Conservation (phyloP, 306 rosid genomes). For the Cicer pinnatifidum region DNA sequence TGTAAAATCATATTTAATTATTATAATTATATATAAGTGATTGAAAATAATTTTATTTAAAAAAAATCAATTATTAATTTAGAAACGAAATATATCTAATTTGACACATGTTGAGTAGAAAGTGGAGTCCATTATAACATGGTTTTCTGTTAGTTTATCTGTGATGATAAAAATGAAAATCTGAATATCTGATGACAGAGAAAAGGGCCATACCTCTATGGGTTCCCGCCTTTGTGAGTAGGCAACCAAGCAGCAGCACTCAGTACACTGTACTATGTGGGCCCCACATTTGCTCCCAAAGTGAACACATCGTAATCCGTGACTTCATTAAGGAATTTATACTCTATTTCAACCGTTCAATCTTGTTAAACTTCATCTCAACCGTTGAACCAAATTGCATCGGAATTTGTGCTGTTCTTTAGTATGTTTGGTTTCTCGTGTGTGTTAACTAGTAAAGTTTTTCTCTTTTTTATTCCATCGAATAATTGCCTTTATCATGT, state of each 20-base stretch:
- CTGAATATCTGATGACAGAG: slow-evolving; percentile 13
- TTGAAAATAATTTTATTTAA: no score
- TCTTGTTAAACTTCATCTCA: not conserved
- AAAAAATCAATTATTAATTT: no score
- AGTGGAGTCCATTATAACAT: no score
- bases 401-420: slow-evolving; percentile 53
- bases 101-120: no score
- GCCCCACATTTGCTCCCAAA: slow-evolving; percentile 67
- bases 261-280: slow-evolving; percentile 53
- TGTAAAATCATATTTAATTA: no score
- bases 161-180: slow-evolving; percentile 15
- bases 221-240: slow-evolving; percentile 81
- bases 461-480: not conserved
- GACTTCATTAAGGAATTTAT: slow-evolving; percentile 34
- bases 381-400: slow-evolving; percentile 40
- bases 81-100: no score
- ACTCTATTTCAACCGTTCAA: slow-evolving; percentile 36
- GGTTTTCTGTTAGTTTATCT: slow-evolving; percentile 30
- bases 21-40: no score
- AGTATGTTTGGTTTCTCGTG: slow-evolving; percentile 28
- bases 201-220: slow-evolving; percentile 43
- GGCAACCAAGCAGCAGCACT: slow-evolving; percentile 37
- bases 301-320: slow-evolving; percentile 67
- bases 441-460: slow-evolving; percentile 45
- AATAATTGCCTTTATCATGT: slow-evolving; percentile 43